Evolutionary conservation across 495 filamentous ascomycete species (phyloP), one percentile per base, ranked within the genome.

Genomic region (Elasticomyces elasticus): DNA sequence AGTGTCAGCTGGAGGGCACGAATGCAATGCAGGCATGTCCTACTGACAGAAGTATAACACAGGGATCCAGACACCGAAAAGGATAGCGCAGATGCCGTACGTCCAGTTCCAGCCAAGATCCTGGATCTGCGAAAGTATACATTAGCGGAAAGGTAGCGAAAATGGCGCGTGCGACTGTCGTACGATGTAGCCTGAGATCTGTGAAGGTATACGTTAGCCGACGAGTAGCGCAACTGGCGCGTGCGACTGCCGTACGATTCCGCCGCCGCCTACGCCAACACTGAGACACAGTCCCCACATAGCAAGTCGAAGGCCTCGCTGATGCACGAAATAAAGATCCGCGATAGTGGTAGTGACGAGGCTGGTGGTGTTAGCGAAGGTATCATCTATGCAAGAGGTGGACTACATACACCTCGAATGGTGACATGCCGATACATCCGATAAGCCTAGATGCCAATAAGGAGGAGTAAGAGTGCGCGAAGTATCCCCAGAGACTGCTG

Each of bases 251-350:
- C n/a, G n/a, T n/a, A n/a, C n/a, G 20, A 68, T 49, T 15, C 47
- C 52, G 13, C 58, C 64, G 33, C 62, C 62, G 1, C 55, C 62
- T 30, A 72, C 71, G 20, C 71, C 71, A 23, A 56, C 50, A 5
- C 79, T 61, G 23, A 84, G 70, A 28, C 79, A 79, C 49, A 85
- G 66, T 54, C 83, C 83, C 71, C 80, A 85, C 24, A 79, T 68
- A 0, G 81, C 82, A 28, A 83, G 81, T 2, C 81, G 74, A n/a
- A 78, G 79, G 0, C 79, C 82, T 25, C 82, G 74, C 64, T 85
- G 71, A 61, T 85, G 82, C 27, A 84, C 81, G 59, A 79, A 84
- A 67, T 79, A 69, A 31, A 69, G 19, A 37, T 69, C 66, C 2
- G 59, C 66, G 25, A 69, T 64, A n/a, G 58, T 66, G 40, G 73